phyloP scores from a whole-genome alignment of 148 eudicot species.

The Cornus kousa region DNA sequence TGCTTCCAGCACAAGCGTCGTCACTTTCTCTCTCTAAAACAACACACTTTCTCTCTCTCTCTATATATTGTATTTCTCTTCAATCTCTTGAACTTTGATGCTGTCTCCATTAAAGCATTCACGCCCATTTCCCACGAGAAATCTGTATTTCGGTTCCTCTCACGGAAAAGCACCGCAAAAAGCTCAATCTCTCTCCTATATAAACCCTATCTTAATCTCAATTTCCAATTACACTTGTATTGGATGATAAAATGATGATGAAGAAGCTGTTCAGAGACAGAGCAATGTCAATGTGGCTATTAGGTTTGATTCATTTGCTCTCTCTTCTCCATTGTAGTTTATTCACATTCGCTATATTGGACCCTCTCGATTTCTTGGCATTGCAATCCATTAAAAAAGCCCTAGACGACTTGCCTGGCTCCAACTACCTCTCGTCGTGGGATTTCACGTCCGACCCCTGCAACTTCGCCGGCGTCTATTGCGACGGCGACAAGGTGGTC shows the following conservation, averaged over 20 bases:
- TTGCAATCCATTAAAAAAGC: slow-evolving; percentile 63
- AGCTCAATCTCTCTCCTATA: slow-evolving; percentile 4
- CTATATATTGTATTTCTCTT: neutral
- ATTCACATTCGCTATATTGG: slow-evolving; percentile 32
- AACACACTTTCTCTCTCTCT: too few species aligned
- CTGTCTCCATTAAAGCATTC: slow-evolving; percentile 15
- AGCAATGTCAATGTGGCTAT: neutral
- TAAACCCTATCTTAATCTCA: neutral
- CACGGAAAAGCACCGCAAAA: slow-evolving; percentile 26
- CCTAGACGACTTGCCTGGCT: slow-evolving; percentile 59
- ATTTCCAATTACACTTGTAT: too few species aligned
- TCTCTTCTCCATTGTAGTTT: slow-evolving; percentile 13
- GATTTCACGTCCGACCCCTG: slow-evolving; percentile 93
- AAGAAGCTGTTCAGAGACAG: neutral
- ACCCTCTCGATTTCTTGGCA: slow-evolving; percentile 77
- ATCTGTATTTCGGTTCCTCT: neutral
- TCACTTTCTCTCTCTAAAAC: neutral
- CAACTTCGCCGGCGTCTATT: slow-evolving; percentile 69
- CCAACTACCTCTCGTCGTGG: slow-evolving; percentile 69
- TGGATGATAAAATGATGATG: neutral
- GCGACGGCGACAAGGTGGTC: slow-evolving; percentile 51
- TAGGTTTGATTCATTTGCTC: neutral
- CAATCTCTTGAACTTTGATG: slow-evolving; percentile 4
- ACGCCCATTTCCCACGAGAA: slow-evolving; percentile 1
- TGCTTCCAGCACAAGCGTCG: neutral